Base-by-base conservation (phyloP, 345 rosid species). In the Rhodamnia rubescens region DNA sequence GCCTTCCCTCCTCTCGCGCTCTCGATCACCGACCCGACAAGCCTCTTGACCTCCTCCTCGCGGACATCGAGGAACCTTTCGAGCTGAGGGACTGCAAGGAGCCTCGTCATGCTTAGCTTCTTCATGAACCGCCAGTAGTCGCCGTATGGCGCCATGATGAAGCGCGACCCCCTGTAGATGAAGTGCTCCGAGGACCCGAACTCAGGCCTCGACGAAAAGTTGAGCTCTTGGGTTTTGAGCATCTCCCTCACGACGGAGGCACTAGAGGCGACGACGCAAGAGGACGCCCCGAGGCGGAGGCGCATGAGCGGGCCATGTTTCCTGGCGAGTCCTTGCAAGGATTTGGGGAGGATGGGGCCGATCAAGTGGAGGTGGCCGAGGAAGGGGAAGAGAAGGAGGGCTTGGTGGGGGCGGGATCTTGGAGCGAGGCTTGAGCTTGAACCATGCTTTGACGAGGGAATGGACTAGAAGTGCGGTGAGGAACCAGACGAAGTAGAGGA, bases 311-410 rank as follows among this genome's bases (percentile, higher is more conserved):
- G 90, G 20, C 91, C 92, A 44, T 90, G 88, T 56, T 82, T 82
- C 27, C 20, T 36, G 49, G 92, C 89, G 26, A 88, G 90, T 78
- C 11, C 22, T 85, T 90, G 82, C 64, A 90, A 81, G 32, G 89
- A 88, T 75, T 55, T 69, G 18, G 90, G 87, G 82, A 89, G 85
- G 83, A 49, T 53, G 54, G 89, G 61, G 74, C 87, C 85, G 42
- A 91, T 86, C 24, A 89, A 90, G 85, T 88, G 89, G 29, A 92
- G 89, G 86, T 90, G 93, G 80, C 93, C 92, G 59, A 91, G 82
- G 85, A 92, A 74, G 52, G 93, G 94, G 11, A 91, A 91, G 85
- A 83, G 90, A 53, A 13, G 58, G 85, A 32, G 92, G 92, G 80
- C 90, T 88, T 5, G 94, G 92, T 18, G 94, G 94, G 18, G 21